phyloP scores from a whole-genome alignment of 306 rosid genomes.

The Luffa acutangula region DNA sequence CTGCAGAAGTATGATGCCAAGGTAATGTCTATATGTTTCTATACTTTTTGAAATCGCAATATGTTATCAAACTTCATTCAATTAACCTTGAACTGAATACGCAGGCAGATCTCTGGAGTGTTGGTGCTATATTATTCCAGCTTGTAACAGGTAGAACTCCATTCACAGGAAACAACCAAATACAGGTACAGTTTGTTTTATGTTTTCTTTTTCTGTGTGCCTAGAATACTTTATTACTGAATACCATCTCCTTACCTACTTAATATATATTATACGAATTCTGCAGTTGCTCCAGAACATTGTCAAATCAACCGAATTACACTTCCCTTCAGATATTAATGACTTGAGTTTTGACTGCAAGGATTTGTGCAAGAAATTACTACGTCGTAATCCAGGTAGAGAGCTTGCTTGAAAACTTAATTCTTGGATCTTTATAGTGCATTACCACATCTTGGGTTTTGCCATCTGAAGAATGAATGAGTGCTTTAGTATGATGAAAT shows the following conservation, averaged over 20 bases:
- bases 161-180: constrained; percentile 84
- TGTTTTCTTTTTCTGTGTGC: neutral
- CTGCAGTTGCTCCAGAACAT: constrained; percentile 95
- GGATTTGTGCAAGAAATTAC: constrained; percentile 83
- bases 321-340: constrained; percentile 53
- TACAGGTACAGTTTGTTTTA: constrained; percentile 43
- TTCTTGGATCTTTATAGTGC: neutral
- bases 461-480: neutral
- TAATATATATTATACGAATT: constrained; percentile 13
- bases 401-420: neutral
- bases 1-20: constrained; percentile 96
- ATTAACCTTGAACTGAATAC: constrained; percentile 37
- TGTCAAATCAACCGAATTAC: constrained; percentile 71
- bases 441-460: neutral
- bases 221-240: neutral
- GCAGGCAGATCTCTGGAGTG: constrained; percentile 99
- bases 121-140: constrained; percentile 89
- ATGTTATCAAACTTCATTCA: constrained; percentile 17
- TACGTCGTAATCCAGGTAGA: constrained; percentile 93
- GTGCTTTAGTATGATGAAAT: neutral
- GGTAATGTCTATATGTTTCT: constrained; percentile 41
- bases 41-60: neutral
- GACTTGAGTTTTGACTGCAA: constrained; percentile 70
- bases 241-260: neutral
- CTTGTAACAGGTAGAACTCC: constrained; percentile 93